These are phyloP conservation scores for Rhexocercosporidium sp. DNA, from an alignment of 2,329 filamentous ascomycete species.

Conservation along the genomic window DNA sequence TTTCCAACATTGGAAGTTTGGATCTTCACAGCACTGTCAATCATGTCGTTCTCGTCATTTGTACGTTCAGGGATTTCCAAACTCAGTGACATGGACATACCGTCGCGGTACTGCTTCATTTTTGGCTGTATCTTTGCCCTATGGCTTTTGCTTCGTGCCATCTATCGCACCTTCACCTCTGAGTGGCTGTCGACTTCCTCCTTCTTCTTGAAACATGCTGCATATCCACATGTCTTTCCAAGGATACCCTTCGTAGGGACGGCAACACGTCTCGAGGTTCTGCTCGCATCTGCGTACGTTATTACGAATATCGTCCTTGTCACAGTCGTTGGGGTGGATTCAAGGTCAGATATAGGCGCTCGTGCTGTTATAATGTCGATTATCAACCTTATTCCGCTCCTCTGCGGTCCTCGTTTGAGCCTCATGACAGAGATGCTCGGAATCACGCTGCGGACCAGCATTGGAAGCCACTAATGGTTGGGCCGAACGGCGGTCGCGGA, in stretches of 20 bases:
- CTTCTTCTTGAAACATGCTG: constrained; percentile 20
- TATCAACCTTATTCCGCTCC: constrained; percentile 27
- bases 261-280: constrained; percentile 15
- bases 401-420: constrained; percentile 18
- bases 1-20: not conserved
- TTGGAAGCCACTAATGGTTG: constrained; percentile 20
- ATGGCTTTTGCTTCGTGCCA: constrained; percentile 19
- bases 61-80: constrained; percentile 6
- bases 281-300: not conserved
- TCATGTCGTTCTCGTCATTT: not conserved
- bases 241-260: constrained; percentile 21
- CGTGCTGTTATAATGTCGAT: constrained; percentile 20
- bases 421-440: constrained; percentile 20
- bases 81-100: constrained; percentile 18
- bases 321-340: constrained; percentile 8
- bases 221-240: constrained; percentile 21
- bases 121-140: constrained; percentile 19
- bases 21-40: not conserved
- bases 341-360: constrained; percentile 20
- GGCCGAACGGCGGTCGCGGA: constrained; percentile 14
- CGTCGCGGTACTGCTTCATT: constrained; percentile 20
- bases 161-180: constrained; percentile 12
- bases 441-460: constrained; percentile 20
- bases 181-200: not conserved
- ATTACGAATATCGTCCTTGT: constrained; percentile 15